Conservation (phyloP, 1,284 basidiomycete genomes). For the Tremellales sp. region DNA sequence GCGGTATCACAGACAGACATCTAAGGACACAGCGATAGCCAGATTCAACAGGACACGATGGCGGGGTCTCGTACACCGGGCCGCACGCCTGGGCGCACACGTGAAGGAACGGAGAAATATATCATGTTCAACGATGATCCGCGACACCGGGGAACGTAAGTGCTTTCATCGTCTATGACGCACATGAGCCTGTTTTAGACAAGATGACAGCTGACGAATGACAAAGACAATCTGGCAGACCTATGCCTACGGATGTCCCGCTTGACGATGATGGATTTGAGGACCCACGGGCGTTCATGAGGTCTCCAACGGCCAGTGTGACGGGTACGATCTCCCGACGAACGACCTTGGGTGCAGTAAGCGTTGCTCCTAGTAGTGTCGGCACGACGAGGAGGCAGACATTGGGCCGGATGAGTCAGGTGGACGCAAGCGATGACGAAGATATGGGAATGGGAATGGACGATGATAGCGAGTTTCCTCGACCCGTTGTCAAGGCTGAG, state of each 20-base stretch:
- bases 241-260: conserved; percentile 55
- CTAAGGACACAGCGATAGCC: too few relatives aligned
- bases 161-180: background rate
- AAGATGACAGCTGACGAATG: background rate
- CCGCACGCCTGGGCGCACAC: conserved; percentile 16
- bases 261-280: conserved; percentile 79
- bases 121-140: conserved; percentile 40
- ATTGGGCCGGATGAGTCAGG: conserved; percentile 37
- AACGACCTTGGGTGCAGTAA: background rate
- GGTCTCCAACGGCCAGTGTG: conserved; percentile 26
- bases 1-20: too few relatives aligned
- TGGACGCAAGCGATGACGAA: conserved; percentile 15
- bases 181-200: background rate
- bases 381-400: conserved; percentile 55
- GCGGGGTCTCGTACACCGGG: conserved; percentile 13
- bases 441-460: conserved; percentile 28
- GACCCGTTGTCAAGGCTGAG: too few relatives aligned
- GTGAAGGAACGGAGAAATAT: conserved; percentile 25
- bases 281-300: conserved; percentile 68
- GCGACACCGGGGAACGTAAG: conserved; percentile 44
- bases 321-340: background rate
- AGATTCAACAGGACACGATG: too few relatives aligned
- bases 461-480: conserved; percentile 26
- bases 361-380: background rate
- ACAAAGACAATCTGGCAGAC: conserved; percentile 36